Evolutionary conservation across 805 yeast genomes (phyloP).

Genomic region (Saccharomycopsis fodiens): DNA sequence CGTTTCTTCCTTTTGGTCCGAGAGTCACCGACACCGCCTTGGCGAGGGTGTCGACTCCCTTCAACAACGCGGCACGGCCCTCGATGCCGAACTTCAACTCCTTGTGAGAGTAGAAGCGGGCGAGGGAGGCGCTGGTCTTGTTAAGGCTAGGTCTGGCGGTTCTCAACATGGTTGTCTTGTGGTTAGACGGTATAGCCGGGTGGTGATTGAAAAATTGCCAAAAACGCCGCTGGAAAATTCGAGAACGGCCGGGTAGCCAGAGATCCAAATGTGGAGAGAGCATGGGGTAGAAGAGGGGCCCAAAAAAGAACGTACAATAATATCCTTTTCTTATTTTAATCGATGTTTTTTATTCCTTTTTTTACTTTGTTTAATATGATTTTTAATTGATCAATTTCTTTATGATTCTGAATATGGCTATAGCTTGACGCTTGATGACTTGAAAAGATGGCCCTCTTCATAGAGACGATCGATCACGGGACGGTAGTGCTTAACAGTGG

Average conservation of each 20-base stretch:
- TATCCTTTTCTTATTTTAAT: no score
- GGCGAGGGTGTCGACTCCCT: conserved; percentile 91
- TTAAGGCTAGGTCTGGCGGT: conserved; percentile 17
- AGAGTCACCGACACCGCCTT: conserved; percentile 94
- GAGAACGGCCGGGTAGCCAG: no score
- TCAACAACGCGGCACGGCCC: conserved; percentile 89
- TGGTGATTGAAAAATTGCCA: background rate
- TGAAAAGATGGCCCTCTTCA: conserved; percentile 33
- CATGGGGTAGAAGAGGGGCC: no score
- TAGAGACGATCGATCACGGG: conserved; percentile 37
- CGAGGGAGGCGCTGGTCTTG: conserved; percentile 9
- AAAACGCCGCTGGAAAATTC: background rate
- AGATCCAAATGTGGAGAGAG: no score
- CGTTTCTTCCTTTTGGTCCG: conserved; percentile 98
- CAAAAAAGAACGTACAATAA: no score
- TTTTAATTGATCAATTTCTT: no score
- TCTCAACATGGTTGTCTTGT: conserved; percentile 18
- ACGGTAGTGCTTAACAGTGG: conserved; percentile 38
- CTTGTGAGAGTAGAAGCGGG: conserved; percentile 50
- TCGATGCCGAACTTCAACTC: conserved; percentile 95
- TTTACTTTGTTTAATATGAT: no score
- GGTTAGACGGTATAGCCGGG: background rate
- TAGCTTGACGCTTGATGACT: background rate
- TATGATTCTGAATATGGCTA: no score
- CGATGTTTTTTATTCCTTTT: no score